phyloP scores from a whole-genome alignment of 805 yeast genomes.

The Spathaspora sp. region DNA sequence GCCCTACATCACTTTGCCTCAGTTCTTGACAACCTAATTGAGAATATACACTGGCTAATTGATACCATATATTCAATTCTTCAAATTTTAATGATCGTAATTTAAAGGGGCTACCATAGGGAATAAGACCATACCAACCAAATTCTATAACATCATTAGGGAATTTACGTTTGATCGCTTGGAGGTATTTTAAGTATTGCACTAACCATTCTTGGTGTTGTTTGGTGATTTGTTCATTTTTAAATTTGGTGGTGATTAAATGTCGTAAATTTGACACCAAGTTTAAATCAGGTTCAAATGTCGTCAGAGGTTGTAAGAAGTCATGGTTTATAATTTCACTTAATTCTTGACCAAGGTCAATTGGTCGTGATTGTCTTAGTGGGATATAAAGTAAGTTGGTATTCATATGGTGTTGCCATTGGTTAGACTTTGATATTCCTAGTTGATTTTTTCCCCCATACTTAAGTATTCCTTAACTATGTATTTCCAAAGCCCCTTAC shows the following conservation, averaged over 20 bases:
- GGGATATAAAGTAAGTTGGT: slow-evolving; percentile 50
- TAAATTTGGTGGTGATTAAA: slow-evolving; percentile 31
- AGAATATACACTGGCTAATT: slow-evolving; percentile 64
- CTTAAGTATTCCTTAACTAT: too few species aligned
- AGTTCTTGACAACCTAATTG: slow-evolving; percentile 49
- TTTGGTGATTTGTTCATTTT: slow-evolving; percentile 21
- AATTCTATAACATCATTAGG: slow-evolving; percentile 60
- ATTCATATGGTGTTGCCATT: background rate
- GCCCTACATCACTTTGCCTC: slow-evolving; percentile 46
- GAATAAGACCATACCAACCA: slow-evolving; percentile 71
- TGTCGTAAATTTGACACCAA: slow-evolving; percentile 44
- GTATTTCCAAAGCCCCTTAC: too few species aligned
- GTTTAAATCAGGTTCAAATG: slow-evolving; percentile 26
- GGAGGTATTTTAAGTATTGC: slow-evolving; percentile 46
- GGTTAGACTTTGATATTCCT: background rate
- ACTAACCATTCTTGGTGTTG: slow-evolving; percentile 35
- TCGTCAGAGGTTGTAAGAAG: slow-evolving; percentile 34
- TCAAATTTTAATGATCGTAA: slow-evolving; percentile 56
- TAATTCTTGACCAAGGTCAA: slow-evolving; percentile 38
- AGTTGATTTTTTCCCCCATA: too few species aligned
- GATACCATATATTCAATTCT: slow-evolving; percentile 58
- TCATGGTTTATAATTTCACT: slow-evolving; percentile 46
- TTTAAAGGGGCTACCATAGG: slow-evolving; percentile 44
- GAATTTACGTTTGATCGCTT: slow-evolving; percentile 49
- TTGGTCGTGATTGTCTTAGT: slow-evolving; percentile 40